Evolutionary conservation across 257 asterid species (phyloP), one percentile per base, ranked within the genome.

Genomic region (Datura wrightii): DNA sequence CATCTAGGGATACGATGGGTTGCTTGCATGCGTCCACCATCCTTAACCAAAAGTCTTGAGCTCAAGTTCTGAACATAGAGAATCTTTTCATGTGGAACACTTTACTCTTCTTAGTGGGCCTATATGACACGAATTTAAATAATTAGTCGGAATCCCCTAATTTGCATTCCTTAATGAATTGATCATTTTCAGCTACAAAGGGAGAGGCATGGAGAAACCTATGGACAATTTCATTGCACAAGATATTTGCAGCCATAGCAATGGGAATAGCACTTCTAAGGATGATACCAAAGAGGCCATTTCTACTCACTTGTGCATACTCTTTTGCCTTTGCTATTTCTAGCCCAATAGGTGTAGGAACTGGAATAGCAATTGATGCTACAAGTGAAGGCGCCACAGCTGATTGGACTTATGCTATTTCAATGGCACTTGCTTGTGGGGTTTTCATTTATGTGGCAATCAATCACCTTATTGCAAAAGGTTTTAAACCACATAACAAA

Each of bases 261-360:
- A 95, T 93, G 98, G 98, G 98, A 1, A 95, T 95, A 42, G 98
- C 98, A 69, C 94, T 95, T 52, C 91, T 95, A 16, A 92, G 86
- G 76, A 89, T 95, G 98, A 93, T 95, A 9, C 98, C 98, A 9
- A 95, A 92, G 90, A 92, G 98, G 89, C 98, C 98, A 71, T 90
- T 95, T 55, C 15, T 94, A 10, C 79, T 90, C 10, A 94, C 98
- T 0, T 86, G 85, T 44, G 94, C 91, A 0, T 94, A 95, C 80
- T 94, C 98, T 0, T 95, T 95, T 46, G 96, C 97, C 56, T 94
- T 95, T 34, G 98, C 95, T 14, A 84, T 94, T 53, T 95, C 98
- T 10, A 95, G 98, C 84, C 98, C 98, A 0, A 44, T 95, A 8
- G 98, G 98, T 50, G 94, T 92, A 1, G 98, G 97, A 2, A 95